Base-by-base conservation (phyloP, 306 rosid genomes). In the Glycine soja region DNA sequence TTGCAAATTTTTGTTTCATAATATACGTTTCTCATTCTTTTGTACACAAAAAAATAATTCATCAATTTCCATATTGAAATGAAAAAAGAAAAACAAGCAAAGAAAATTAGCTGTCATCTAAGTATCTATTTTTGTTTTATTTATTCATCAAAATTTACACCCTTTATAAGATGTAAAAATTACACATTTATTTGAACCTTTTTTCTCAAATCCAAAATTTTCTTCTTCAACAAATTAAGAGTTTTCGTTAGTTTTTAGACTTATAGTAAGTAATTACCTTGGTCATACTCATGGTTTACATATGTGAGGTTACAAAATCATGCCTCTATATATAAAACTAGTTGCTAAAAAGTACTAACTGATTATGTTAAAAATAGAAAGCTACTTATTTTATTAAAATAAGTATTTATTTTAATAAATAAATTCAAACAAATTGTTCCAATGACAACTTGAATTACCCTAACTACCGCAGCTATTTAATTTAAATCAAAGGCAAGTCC, bases 401-500 rank as follows among this genome's bases (percentile, higher is more conserved):
- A 24, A 24, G 2, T 1, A 2, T 24, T 24, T 24, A 24, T 24
- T 24, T 24, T 24, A 24, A 24, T 24, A 24, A 24, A 24, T 24
- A 24, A 24, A 24, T 24, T 24, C 2, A 24, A 24, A 24, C 30
- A 24, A 24, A 24, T 24, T 2, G 30, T 24, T 24, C 30, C 2
- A 24, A 24, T 24, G 80, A 10, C 81, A 82, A 68, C 54, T 72
- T 43, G 63, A 71, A 70, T 38, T 59, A 53, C 9, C 46, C 46
- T 42, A 6, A 42, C 46, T 7, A 57, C 70, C 40, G 34, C 11
- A 77, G 51, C 59, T 68, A 76, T 36, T 36, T 3, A 36, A 36
- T 63, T 36, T 50, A 72, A 84, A 79, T 80, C 69, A 75, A 42
- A 75, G 69, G 8, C 34, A 70, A 84, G 24, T 47, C 42, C 34